Base-by-base conservation (phyloP, 371 early-diverging fungal species). In the Syncephalastrum monosporum region DNA sequence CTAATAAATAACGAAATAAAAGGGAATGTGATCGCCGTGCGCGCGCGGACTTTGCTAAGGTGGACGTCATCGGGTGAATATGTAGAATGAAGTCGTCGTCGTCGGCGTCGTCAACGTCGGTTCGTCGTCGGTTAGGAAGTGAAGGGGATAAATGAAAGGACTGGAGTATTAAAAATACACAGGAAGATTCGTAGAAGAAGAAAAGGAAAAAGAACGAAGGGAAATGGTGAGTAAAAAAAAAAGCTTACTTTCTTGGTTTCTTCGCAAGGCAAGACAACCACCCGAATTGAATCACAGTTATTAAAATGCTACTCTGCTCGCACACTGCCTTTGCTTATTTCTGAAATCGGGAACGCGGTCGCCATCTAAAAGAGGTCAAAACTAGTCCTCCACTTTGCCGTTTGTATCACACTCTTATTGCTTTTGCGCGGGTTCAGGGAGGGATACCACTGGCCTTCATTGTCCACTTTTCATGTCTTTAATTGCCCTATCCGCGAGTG, bases 231-330 rank as follows among this genome's bases (percentile, higher is more conserved):
- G 25, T 14, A n/a, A 51, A 51, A 27, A 51, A 24, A 38, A 25
- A 27, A 50, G 38, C 38, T 33, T 50, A 25, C 29, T 50, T 50
- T 50, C 19, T 50, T 50, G 38, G 38, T 33, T 33, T 33, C 38
- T 12, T 33, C 10, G 27, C 25, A 24, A 15, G 27, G 16, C 25
- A 6, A 27, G 12, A 19, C 33, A 5, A 25, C 27, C 25, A 19
- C 51, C 38, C 25, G 16, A 25, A 51, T 51, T 51, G 27, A 27
- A 51, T 17, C 51, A 17, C 51, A 51, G 51, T 29, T 29, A 51
- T 51, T 51, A 51, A 51, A 47, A 23, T 47, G 47, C 23, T 48
- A 15, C 27, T 21, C 48, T 19, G 21, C 17, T 48, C 19, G 23
- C 14, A 33, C 38, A 33, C 38, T 33, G 38, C 38, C 38, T 33